Percentiles rank a stretch among this genome's conserved stretches.
These are phyloP conservation scores for Penicillium sp. DNA, from an alignment of 2,329 filamentous ascomycete species.

Conservation along the genomic window DNA sequence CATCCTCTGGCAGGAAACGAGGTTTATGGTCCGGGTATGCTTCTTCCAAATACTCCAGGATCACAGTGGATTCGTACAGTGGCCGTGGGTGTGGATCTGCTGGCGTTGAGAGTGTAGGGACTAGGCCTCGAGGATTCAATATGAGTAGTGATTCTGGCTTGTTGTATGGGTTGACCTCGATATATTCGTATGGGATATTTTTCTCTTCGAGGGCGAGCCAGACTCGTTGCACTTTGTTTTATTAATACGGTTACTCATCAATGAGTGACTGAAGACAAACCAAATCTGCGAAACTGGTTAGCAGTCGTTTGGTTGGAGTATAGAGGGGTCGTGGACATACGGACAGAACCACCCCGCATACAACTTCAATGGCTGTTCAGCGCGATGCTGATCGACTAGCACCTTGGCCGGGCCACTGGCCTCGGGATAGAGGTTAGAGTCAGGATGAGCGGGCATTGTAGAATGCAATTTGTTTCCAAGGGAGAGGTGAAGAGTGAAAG, in stretches of 20 bases:
- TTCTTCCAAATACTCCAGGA: slow-evolving; percentile 76
- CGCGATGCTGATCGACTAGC: slow-evolving; percentile 35
- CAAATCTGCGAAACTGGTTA: slow-evolving; percentile 32
- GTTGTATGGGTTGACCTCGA: slow-evolving; percentile 76
- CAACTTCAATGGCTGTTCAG: slow-evolving; percentile 53
- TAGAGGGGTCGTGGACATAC: slow-evolving; percentile 26
- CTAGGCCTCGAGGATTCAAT: slow-evolving; percentile 72
- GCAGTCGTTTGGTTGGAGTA: not conserved
- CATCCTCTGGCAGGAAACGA: slow-evolving; percentile 58
- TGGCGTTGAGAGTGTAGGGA: slow-evolving; percentile 62
- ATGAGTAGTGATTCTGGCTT: slow-evolving; percentile 67
- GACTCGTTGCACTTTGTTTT: slow-evolving; percentile 58
- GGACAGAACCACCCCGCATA: slow-evolving; percentile 76
- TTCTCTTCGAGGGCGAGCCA: slow-evolving; percentile 76
- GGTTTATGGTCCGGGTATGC: slow-evolving; percentile 57
- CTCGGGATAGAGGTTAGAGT: slow-evolving; percentile 46
- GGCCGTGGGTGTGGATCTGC: slow-evolving; percentile 48
- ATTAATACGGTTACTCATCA: slow-evolving; percentile 3
- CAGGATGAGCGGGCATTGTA: slow-evolving; percentile 35
- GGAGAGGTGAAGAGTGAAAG: not conserved
- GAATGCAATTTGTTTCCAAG: not conserved
- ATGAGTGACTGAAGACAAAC: slow-evolving; percentile 15
- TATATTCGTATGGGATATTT: slow-evolving; percentile 69
- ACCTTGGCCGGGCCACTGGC: slow-evolving; percentile 47
- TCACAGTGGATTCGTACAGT: slow-evolving; percentile 70